Base-by-base conservation (phyloP, 805 yeast species). In the Starmera caribaea region DNA sequence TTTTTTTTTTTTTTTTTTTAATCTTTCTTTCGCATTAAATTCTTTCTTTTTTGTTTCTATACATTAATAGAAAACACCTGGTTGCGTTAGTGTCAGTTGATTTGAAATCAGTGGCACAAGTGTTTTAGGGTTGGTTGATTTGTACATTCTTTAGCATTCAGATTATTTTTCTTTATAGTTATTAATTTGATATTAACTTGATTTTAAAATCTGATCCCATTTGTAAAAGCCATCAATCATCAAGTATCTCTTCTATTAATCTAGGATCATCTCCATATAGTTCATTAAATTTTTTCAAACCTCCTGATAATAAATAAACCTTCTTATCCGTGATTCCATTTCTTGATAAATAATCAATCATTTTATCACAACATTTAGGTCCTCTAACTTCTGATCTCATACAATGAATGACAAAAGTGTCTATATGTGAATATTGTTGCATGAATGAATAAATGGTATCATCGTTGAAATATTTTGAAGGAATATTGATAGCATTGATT, bases 301-400 rank as follows among this genome's bases (percentile, higher is more conserved):
- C 57, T 16, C 55, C 55, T 16, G 41, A 37, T 5, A 53, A 37
- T 0, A 53, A 16, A 28, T 42, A 51, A 1, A 51, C 11, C 1
- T 15, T 9, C 15, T 28, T 16, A 15, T 45, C 39, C 12, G 35
- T 43, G 10, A 34, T 38, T 4, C 16, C 41, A 13, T 40, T 26
- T 7, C 38, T 11, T 14, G 40, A 11, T 13, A 33, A n/a, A 21
- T 21, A 21, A 21, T 21, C 3, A 40, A 32, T 29, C 45, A 36
- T 11, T 40, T 30, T 2, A 49, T 24, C 14, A 50, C 43, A 29
- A 29, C 37, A 27, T 35, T 34, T 30, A 1, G 56, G 56, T 8
- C 54, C 54, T 26, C 56, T 30, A 6, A 35, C 37, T 36, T 50
- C 41, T 8, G 53, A 48, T 38, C 56, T 37, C 54, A 51, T 51